Conservation (phyloP, 768 basidiomycete genomes). For the Mycena crocata region DNA sequence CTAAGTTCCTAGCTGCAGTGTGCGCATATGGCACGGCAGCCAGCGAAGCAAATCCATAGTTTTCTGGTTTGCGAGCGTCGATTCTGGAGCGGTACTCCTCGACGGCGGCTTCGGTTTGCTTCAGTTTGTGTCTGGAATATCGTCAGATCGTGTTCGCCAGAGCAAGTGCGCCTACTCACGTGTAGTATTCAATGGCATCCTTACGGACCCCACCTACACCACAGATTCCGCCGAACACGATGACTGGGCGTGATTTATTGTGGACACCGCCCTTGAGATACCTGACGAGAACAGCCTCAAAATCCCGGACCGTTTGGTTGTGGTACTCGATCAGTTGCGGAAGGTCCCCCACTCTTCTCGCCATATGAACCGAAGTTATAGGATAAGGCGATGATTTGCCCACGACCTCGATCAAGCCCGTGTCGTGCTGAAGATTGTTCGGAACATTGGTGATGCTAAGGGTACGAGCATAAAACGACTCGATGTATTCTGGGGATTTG, state of each 20-base stretch:
- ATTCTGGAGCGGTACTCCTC: conserved; percentile 80
- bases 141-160: conserved; percentile 45
- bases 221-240: conserved; percentile 73
- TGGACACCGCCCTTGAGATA: conserved; percentile 76
- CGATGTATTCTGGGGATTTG: conserved; percentile 76
- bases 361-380: conserved; percentile 79
- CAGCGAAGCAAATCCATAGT: conserved; percentile 93
- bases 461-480: conserved; percentile 84
- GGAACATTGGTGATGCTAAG: conserved; percentile 78
- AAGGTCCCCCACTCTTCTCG: conserved; percentile 75
- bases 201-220: conserved; percentile 76
- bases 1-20: conserved; percentile 79
- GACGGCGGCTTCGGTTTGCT: conserved; percentile 68
- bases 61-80: conserved; percentile 83
- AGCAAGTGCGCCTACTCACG: conserved; percentile 54
- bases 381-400: conserved; percentile 73
- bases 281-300: conserved; percentile 79
- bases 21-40: conserved; percentile 91
- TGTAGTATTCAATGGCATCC: conserved; percentile 85
- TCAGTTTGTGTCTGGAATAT: conserved; percentile 16
- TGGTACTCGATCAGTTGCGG: conserved; percentile 83
- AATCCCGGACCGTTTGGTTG: conserved; percentile 79
- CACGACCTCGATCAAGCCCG: conserved; percentile 74
- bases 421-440: conserved; percentile 75
- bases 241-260: conserved; percentile 75